Conservation (phyloP, 1,284 basidiomycete species). For the Omphalotus olearius region DNA sequence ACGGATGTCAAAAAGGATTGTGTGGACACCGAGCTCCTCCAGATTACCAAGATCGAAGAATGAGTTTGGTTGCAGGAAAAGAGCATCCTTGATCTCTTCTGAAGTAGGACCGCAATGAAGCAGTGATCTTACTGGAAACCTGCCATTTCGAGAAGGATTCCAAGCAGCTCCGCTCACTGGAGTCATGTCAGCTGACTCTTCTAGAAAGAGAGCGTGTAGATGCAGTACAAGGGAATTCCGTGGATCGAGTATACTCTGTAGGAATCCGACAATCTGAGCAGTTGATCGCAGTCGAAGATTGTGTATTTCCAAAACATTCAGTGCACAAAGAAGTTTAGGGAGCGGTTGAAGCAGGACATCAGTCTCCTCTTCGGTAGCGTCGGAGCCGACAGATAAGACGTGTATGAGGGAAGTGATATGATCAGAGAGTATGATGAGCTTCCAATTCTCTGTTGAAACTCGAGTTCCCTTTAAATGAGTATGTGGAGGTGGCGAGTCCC, state of each 20-base stretch:
- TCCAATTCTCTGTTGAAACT: background rate
- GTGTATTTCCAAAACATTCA: background rate
- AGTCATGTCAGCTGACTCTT: background rate
- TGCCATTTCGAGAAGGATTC: background rate
- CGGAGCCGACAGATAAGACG: background rate
- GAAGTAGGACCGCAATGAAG: background rate
- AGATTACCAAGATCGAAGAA: background rate
- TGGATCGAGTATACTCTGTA: background rate
- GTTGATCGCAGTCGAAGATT: background rate
- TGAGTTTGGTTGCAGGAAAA: background rate
- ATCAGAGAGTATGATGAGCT: background rate
- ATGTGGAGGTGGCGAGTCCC: background rate
- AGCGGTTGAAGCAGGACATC: background rate
- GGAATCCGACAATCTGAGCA: background rate
- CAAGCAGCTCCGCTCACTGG: background rate
- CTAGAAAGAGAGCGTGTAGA: background rate
- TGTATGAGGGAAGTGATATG: background rate
- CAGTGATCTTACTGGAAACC: background rate
- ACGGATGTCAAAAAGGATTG: background rate
- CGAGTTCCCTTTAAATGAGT: background rate
- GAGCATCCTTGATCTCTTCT: background rate
- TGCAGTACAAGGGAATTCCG: background rate
- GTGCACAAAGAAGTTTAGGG: background rate
- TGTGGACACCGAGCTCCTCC: background rate
- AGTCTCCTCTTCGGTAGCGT: background rate